Evolutionary conservation across 129 eudicot genomes (phyloP).

Genomic region (Ambrosia artemisiifolia): DNA sequence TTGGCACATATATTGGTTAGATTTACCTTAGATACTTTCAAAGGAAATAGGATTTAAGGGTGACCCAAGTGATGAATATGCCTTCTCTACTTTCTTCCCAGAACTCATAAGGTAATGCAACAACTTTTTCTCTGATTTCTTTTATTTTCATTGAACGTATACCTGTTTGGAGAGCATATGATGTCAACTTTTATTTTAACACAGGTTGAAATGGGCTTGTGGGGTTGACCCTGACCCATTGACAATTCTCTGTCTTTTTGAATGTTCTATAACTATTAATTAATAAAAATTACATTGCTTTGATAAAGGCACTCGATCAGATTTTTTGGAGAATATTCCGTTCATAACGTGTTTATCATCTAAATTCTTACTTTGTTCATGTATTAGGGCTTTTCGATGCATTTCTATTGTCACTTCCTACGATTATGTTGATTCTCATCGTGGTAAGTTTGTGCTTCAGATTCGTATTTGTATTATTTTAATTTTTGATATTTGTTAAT

Average conservation of each 20-base stretch:
- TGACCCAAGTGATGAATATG: conserved; percentile 93
- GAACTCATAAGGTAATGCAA: conserved; percentile 62
- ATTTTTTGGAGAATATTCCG: too few relatives aligned
- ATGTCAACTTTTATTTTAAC: not conserved
- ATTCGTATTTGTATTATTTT: too few relatives aligned
- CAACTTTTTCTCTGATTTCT: not conserved
- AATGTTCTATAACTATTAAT: not conserved
- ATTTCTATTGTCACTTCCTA: too few relatives aligned
- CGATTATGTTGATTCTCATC: too few relatives aligned
- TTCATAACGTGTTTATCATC: too few relatives aligned
- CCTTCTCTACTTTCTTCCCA: conserved; percentile 89
- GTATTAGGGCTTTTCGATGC: too few relatives aligned
- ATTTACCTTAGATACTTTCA: conserved; percentile 91
- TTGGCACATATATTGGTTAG: conserved; percentile 93
- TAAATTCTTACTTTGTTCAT: too few relatives aligned
- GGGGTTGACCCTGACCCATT: not conserved
- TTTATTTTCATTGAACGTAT: not conserved
- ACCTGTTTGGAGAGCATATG: conserved; percentile 11
- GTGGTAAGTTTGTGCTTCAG: too few relatives aligned
- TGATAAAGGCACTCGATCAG: too few relatives aligned
- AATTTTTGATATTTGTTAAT: too few relatives aligned
- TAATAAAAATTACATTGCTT: too few relatives aligned
- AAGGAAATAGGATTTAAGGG: conserved; percentile 76
- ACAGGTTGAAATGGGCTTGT: not conserved
- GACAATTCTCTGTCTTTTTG: not conserved